These are phyloP conservation scores for Paspalum vaginatum DNA, from an alignment of 176 grass and related monocot genomes.

Conservation along the genomic window DNA sequence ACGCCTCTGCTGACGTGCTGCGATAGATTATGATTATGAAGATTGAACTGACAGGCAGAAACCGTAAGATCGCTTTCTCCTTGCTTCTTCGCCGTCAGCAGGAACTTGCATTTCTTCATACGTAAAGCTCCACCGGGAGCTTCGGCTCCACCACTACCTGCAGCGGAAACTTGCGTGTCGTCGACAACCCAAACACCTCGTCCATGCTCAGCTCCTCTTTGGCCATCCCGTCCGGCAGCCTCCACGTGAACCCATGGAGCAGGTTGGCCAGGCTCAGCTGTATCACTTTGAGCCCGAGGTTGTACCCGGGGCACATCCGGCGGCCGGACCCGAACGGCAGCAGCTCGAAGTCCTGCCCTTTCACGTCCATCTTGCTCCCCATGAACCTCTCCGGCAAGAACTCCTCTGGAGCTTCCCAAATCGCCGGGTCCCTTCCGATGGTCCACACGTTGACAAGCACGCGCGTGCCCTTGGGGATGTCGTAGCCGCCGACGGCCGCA, in stretches of 20 bases:
- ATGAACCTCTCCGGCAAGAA: conserved; percentile 39
- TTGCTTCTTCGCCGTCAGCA: too few relatives aligned
- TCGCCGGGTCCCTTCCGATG: background rate
- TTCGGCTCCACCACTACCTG: background rate
- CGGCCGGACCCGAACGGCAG: conserved; percentile 47
- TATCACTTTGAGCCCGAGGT: conserved; percentile 48
- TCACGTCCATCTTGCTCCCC: conserved; percentile 42
- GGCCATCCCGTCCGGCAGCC: conserved; percentile 2
- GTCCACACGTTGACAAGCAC: background rate
- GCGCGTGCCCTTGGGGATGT: background rate
- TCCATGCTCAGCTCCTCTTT: conserved; percentile 14
- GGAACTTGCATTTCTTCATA: background rate
- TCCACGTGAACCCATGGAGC: conserved; percentile 35
- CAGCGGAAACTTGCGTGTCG: conserved; percentile 2
- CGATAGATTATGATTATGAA: too few relatives aligned
- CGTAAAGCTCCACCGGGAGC: background rate
- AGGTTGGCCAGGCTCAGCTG: conserved; percentile 47
- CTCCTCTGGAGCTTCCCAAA: conserved; percentile 23
- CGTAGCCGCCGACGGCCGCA: background rate
- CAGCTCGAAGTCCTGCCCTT: conserved; percentile 50
- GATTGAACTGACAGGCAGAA: too few relatives aligned
- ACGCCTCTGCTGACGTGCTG: too few relatives aligned
- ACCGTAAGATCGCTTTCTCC: too few relatives aligned
- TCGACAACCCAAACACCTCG: conserved; percentile 7
- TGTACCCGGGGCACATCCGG: conserved; percentile 54